phyloP scores from a whole-genome alignment of 495 filamentous ascomycete species.

The Penicillium lividum region DNA sequence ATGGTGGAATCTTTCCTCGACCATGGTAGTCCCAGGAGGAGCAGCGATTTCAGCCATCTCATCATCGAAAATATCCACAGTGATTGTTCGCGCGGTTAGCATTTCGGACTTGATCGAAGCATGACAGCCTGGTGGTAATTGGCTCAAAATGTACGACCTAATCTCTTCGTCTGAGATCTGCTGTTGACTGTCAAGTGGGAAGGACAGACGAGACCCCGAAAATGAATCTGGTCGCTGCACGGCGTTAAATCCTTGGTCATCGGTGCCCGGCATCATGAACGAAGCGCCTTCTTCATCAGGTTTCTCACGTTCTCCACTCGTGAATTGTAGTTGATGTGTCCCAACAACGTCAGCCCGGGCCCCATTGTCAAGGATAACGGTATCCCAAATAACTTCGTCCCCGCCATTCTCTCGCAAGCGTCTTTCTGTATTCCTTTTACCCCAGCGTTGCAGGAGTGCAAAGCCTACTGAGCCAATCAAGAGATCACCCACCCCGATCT shows the following conservation, averaged over 20 bases:
- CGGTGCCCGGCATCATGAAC: constrained; percentile 40
- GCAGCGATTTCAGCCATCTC: constrained; percentile 59
- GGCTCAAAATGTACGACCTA: constrained; percentile 46
- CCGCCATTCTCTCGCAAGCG: constrained; percentile 51
- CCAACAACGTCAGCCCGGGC: constrained; percentile 59
- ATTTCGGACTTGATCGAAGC: constrained; percentile 67
- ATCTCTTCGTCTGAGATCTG: constrained; percentile 48
- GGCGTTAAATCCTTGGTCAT: constrained; percentile 47
- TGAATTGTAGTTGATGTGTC: constrained; percentile 37
- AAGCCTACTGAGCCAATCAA: constrained; percentile 68
- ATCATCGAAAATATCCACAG: constrained; percentile 68
- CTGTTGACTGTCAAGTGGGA: constrained; percentile 35
- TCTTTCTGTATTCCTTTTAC: constrained; percentile 58
- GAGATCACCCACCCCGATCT: constrained; percentile 65
- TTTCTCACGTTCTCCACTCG: constrained; percentile 15
- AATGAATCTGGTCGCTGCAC: constrained; percentile 43
- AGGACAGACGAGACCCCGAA: constrained; percentile 26
- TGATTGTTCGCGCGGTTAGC: constrained; percentile 68
- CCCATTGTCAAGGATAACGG: constrained; percentile 70
- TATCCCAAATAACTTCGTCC: constrained; percentile 74
- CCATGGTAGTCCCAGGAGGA: constrained; percentile 65
- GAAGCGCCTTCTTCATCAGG: constrained; percentile 31
- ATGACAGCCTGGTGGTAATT: constrained; percentile 45
- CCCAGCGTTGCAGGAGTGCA: constrained; percentile 70
- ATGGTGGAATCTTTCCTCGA: constrained; percentile 56